Base-by-base conservation (phyloP, 768 basidiomycete genomes). In the Boletus insuetus region DNA sequence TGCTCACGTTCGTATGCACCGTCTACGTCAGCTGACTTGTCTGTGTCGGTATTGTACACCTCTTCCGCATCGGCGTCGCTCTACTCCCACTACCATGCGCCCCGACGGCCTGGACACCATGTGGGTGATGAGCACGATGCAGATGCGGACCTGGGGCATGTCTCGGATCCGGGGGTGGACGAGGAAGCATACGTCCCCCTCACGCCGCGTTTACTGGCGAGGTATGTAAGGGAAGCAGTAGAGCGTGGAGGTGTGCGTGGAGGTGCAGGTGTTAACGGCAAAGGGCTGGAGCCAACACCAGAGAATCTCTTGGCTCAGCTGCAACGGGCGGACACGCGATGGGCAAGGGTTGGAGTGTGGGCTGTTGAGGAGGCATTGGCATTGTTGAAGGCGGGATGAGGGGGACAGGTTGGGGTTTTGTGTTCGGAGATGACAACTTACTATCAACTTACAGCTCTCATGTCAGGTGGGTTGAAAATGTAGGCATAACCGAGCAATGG, bases 121-220 rank as follows among this genome's bases (percentile, higher is more conserved):
- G 20, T n/a, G n/a, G 14, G 32, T 26, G 22, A 35, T 16, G 41
- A 43, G 12, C 17, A 14, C 11, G 32, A 44, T 20, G 35, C 17
- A 3, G 22, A 49, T 9, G 72, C 72, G 17, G 76, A 68, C 7
- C 37, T 55, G 11, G 75, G 70, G 3, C 75, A 74, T 12, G 66
- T 87, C 47, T 87, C 87, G n/a, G 87, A 89, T 49, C 83, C 87
- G 0, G 69, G 70, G 12, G 53, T 69, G 0, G 70, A 78, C 41
- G 90, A 92, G 61, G 72, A 78, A 46, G 79, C 83, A 1, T 92
- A 89, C 56, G 65, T 87, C 19, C 75, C 87, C 3, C 74, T 90
- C 20, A 84, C 82, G 17, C 69, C 84, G 0, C 65, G 60, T 6
- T 77, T 81, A 35, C 67, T 91, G 24, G 77, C 79, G 0, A 62